A percentile compares a stretch with the other conserved stretches of the same genome.
Conservation (phyloP, 2,329 filamentous ascomycete genomes). For the Decorospora gaudefroyi region DNA sequence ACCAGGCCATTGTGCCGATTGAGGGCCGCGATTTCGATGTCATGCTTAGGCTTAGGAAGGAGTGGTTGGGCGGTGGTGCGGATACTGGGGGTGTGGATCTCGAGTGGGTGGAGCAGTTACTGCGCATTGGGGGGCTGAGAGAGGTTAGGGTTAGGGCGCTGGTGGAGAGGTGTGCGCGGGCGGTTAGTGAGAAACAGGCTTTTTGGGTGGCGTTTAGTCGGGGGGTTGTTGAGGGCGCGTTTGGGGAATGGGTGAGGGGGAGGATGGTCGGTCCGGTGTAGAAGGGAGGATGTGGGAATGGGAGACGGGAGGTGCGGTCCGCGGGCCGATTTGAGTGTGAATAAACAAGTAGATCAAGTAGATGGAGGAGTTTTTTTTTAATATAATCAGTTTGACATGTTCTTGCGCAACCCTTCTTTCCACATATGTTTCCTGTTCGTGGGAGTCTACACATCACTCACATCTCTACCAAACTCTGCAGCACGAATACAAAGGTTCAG, state of each 20-base stretch:
- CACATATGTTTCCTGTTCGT: too few relatives aligned
- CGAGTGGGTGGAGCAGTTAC: slow-evolving; percentile 63
- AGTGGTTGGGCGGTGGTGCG: slow-evolving; percentile 26
- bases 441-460: too few relatives aligned
- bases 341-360: too few relatives aligned
- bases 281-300: too few relatives aligned
- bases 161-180: slow-evolving; percentile 59
- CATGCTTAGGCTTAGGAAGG: slow-evolving; percentile 33
- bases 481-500: too few relatives aligned
- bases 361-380: too few relatives aligned
- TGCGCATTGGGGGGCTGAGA: slow-evolving; percentile 55
- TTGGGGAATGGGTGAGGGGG: slow-evolving; percentile 58
- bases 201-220: slow-evolving; percentile 64
- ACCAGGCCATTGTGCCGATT: slow-evolving; percentile 53
- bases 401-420: too few relatives aligned
- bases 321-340: too few relatives aligned
- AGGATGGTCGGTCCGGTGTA: too few relatives aligned
- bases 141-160: slow-evolving; percentile 59
- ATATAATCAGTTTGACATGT: too few relatives aligned
- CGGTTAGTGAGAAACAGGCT: slow-evolving; percentile 59
- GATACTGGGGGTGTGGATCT: slow-evolving; percentile 45
- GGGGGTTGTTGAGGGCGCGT: slow-evolving; percentile 59
- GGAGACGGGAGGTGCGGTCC: too few relatives aligned
- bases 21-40: slow-evolving; percentile 27
- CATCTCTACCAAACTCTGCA: too few relatives aligned